Conservation (phyloP, 2,329 filamentous ascomycete species). For the Penicillium sclerotigenum region DNA sequence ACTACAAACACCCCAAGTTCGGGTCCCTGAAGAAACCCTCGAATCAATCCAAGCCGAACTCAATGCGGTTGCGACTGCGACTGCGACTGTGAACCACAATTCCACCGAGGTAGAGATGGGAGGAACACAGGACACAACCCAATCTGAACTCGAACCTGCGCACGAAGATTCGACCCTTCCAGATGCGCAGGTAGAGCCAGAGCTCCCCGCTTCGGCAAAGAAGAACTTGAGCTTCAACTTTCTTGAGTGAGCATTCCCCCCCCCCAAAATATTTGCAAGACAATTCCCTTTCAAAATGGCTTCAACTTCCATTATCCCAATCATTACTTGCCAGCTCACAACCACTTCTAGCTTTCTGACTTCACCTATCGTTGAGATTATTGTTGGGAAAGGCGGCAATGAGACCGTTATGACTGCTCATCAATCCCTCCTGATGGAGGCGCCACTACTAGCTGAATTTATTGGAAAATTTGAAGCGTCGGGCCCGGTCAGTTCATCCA, state of each 20-base stretch:
- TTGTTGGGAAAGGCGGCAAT: constrained; percentile 60
- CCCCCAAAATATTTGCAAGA: background rate
- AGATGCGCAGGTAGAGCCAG: constrained; percentile 19
- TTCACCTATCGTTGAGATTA: constrained; percentile 66
- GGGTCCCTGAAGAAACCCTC: constrained; percentile 7
- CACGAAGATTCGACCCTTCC: constrained; percentile 21
- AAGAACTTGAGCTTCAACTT: constrained; percentile 26
- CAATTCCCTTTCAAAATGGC: background rate
- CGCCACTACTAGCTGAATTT: constrained; percentile 68
- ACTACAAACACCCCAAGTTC: constrained; percentile 15
- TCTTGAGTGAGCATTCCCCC: constrained; percentile 27
- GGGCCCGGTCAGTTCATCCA: constrained; percentile 53
- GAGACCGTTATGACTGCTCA: constrained; percentile 71
- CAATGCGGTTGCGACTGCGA: constrained; percentile 11
- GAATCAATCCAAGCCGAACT: background rate
- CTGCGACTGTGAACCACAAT: constrained; percentile 12
- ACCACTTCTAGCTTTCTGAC: constrained; percentile 52
- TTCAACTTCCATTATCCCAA: background rate
- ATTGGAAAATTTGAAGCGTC: constrained; percentile 61
- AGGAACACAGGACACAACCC: constrained; percentile 14
- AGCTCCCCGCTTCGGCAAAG: constrained; percentile 13
- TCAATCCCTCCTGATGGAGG: constrained; percentile 69
- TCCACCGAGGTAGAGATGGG: constrained; percentile 29
- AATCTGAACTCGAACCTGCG: constrained; percentile 15
- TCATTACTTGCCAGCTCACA: constrained; percentile 6